Percentiles rank a stretch among this genome's conserved stretches.
These are phyloP conservation scores for Zygosaccharomyces gambellarensis DNA, from an alignment of 805 yeast genomes.

Conservation along the genomic window DNA sequence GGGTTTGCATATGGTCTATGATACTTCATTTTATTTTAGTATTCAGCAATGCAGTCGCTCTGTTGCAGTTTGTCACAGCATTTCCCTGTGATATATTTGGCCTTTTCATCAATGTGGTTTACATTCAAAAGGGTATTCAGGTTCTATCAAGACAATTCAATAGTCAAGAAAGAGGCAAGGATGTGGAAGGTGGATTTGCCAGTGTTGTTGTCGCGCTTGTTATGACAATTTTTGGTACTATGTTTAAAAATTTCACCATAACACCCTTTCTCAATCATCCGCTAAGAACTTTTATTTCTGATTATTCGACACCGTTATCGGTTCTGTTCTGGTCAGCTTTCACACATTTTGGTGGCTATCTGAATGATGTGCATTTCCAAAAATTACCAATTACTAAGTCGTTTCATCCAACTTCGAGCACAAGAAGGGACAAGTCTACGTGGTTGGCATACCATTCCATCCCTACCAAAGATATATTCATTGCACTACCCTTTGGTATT, in stretches of 20 bases:
- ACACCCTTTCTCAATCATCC: constrained; percentile 57
- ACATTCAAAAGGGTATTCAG: constrained; percentile 86
- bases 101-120: constrained; percentile 79
- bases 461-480: constrained; percentile 67
- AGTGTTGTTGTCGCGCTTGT: constrained; percentile 67
- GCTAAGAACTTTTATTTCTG: constrained; percentile 67
- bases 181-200: constrained; percentile 55
- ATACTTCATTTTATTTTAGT: constrained; percentile 73
- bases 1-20: constrained; percentile 92
- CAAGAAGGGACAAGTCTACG: constrained; percentile 22
- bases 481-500: constrained; percentile 91
- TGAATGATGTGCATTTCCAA: constrained; percentile 53
- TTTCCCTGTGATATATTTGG: constrained; percentile 94
- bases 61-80: constrained; percentile 64
- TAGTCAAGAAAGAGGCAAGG: constrained; percentile 31
- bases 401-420: constrained; percentile 61
- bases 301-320: constrained; percentile 77
- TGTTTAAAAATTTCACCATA: constrained; percentile 46
- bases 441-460: constrained; percentile 41
- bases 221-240: constrained; percentile 76
- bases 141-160: constrained; percentile 68
- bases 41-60: constrained; percentile 58
- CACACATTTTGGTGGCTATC: constrained; percentile 81
- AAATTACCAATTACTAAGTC: constrained; percentile 65
- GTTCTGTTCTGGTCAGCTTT: constrained; percentile 92